Evolutionary conservation across 306 rosid species (phyloP), one percentile per base, ranked within the genome.

Genomic region (Cucumis cinereus): DNA sequence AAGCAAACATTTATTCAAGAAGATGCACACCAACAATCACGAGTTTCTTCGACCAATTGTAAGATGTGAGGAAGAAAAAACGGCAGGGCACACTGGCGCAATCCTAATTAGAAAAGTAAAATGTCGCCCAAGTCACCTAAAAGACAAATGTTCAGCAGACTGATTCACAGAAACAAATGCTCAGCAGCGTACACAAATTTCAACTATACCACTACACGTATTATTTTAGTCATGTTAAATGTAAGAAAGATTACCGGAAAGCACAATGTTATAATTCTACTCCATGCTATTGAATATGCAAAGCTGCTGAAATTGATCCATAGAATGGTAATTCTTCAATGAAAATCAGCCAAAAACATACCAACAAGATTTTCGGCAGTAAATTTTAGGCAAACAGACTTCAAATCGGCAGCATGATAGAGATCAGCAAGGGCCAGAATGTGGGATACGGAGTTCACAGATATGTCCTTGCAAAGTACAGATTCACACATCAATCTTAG

Each of bases 361-460:
- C 99, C 97, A 20, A 89, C 93, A 77, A 94, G 97, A 77, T 94
- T 94, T 79, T 92, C 99, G 49, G 97, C 95, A 40, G 95, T 83
- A 90, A 94, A 94, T 75, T 89, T 92, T 36, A 94, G 90, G 81
- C 99, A 92, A 69, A 87, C 84, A 53, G 97, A 86, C 88, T 94
- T 94, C 72, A 94, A 80, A 40, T 94, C 97, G 17, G 96, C 77
- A 22, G 97, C 97, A 55, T 84, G 89, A 84, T 87, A 84, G 56
- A 87, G 90, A 77, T 92, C 99, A 20, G 99, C 99, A 82, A 94
- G 89, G 79, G 95, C 95, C 74, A 92, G 87, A 52, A 94, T 89
- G 82, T 89, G 88, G 79, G 96, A 91, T 78, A 94, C 97, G 59
- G 97, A 92, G 77, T 90, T 89, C 43, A 92, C 91, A 47, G 97